Conservation (phyloP, 768 basidiomycete genomes). For the Auricularia sp. region DNA sequence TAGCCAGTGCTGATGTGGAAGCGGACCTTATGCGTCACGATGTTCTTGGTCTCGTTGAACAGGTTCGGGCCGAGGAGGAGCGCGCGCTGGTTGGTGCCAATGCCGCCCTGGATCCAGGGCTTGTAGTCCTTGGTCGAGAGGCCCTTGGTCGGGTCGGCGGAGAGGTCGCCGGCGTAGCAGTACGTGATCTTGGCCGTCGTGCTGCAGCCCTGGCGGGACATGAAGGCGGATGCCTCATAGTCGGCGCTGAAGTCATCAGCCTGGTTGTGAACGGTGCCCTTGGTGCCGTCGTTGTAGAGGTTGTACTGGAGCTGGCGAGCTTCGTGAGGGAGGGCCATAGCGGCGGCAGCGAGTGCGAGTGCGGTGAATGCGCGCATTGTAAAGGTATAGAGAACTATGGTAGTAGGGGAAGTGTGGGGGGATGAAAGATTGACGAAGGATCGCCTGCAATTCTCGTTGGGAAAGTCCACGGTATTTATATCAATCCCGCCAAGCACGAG, state of each 20-base stretch:
- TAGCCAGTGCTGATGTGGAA: conserved; percentile 1
- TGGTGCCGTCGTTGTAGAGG: background rate
- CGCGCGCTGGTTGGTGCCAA: conserved; percentile 1
- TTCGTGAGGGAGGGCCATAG: background rate
- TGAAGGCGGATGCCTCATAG: background rate
- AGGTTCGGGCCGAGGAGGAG: background rate
- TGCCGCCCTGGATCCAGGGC: background rate
- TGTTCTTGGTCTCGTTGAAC: background rate
- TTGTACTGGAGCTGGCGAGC: background rate
- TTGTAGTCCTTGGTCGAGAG: background rate
- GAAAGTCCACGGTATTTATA: no score
- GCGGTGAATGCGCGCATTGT: background rate
- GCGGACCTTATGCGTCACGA: background rate
- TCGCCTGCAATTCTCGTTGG: no score
- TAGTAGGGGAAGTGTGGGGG: no score
- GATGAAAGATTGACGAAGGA: no score
- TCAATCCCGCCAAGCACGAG: no score
- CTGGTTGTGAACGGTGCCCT: background rate
- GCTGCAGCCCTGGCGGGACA: background rate
- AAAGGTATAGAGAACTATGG: background rate
- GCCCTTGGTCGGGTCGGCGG: background rate
- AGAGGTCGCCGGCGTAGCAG: background rate
- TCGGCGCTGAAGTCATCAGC: background rate
- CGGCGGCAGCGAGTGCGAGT: background rate
- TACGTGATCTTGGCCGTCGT: background rate